Evolutionary conservation across 768 basidiomycete genomes (phyloP).

Genomic region (Melanogaster broomeanus): DNA sequence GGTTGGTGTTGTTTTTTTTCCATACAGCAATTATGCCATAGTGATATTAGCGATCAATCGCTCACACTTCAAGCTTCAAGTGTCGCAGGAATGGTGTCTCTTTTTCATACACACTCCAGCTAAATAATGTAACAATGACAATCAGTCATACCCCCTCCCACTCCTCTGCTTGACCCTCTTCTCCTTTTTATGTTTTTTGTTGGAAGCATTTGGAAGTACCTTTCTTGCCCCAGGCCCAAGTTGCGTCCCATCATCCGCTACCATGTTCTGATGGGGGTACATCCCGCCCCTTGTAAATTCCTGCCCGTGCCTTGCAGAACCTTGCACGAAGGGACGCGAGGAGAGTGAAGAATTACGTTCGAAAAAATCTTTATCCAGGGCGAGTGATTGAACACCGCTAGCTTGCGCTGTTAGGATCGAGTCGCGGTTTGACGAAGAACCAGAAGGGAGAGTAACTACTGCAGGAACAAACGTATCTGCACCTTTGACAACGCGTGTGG

Average conservation of each 20-base stretch:
- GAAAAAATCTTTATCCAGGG: constrained; percentile 85
- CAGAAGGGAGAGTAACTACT: background rate
- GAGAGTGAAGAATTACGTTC: constrained; percentile 51
- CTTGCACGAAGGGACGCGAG: constrained; percentile 65
- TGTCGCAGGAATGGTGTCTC: too few species aligned
- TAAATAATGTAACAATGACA: background rate
- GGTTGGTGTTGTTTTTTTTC: background rate
- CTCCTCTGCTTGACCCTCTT: constrained; percentile 86
- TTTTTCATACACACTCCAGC: background rate
- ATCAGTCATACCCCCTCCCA: constrained; percentile 87
- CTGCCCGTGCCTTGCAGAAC: constrained; percentile 54
- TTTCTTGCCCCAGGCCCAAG: constrained; percentile 46
- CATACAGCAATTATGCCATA: background rate
- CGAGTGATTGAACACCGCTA: constrained; percentile 55
- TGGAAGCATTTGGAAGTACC: too few species aligned
- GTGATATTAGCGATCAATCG: background rate
- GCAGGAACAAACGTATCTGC: constrained; percentile 77
- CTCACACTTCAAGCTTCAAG: too few species aligned
- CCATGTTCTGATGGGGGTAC: constrained; percentile 83
- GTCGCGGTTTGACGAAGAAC: constrained; percentile 14
- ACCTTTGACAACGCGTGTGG: constrained; percentile 80
- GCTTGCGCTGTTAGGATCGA: constrained; percentile 30
- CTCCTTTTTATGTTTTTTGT: constrained; percentile 85
- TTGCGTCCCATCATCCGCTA: constrained; percentile 78
- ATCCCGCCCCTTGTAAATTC: constrained; percentile 62